A percentile compares a stretch with the other conserved stretches of the same genome.
Conservation (phyloP, 2,329 filamentous ascomycete species). For the Aureobasidium zeae region DNA sequence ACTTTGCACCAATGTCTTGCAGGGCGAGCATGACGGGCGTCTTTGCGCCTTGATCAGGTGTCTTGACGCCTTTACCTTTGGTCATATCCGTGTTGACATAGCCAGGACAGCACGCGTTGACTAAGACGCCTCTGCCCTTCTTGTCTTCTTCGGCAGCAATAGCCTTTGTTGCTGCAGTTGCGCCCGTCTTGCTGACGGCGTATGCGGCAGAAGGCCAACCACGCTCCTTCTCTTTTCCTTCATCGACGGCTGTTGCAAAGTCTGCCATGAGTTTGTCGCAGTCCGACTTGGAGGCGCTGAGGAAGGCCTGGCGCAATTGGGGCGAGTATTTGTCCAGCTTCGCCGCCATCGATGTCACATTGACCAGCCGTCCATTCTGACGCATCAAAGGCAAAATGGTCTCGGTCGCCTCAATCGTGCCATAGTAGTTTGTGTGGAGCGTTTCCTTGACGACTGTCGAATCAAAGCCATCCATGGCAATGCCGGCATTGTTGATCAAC, state of each 20-base stretch:
- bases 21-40: constrained; percentile 30
- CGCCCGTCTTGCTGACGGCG: constrained; percentile 33
- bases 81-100: constrained; percentile 34
- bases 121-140: constrained; percentile 22
- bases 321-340: constrained; percentile 40
- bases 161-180: constrained; percentile 29
- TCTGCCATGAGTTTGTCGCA: constrained; percentile 42
- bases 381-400: constrained; percentile 40
- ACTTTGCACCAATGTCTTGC: constrained; percentile 26
- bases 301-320: constrained; percentile 36
- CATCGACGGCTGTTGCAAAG: constrained; percentile 39
- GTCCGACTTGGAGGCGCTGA: constrained; percentile 31
- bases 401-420: constrained; percentile 39
- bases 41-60: constrained; percentile 28
- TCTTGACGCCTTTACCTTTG: constrained; percentile 28
- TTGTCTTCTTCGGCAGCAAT: constrained; percentile 25
- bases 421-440: constrained; percentile 44
- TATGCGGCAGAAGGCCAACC: constrained; percentile 45
- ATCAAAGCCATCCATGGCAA: constrained; percentile 41
- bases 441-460: constrained; percentile 41
- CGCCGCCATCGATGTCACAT: constrained; percentile 40
- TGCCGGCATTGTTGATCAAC: constrained; percentile 46
- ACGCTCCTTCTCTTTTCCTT: constrained; percentile 36
- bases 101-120: constrained; percentile 31
- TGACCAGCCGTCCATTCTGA: constrained; percentile 39